Evolutionary conservation across 192 early-diverging fungal species (phyloP), one percentile per base, ranked within the genome.

Genomic region (Radiomyces spectabilis): DNA sequence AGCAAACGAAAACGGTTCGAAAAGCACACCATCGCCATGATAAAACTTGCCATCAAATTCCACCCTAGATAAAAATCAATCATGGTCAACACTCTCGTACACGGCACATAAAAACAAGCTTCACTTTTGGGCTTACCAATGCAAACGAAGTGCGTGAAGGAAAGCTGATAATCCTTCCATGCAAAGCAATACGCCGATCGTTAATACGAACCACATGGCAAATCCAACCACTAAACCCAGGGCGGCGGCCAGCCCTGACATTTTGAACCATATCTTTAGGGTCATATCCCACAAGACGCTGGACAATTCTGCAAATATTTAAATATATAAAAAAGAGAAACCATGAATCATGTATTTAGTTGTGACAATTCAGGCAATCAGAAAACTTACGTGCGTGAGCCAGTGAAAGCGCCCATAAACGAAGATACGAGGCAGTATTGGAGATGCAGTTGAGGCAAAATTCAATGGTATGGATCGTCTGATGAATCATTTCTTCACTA

Each of bases 41-140:
- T 99, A 99, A 61, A 97, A 97, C 76, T 99, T 99, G 77, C 83
- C 86, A 68, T 97, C 86, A 59, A 99, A 99, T 78, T 99, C 96
- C 37, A 99, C 94, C n/a, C n/a, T n/a, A n/a, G 81, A 72, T 74
- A 26, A 15, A 52, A 48, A 52, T n/a, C 8, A 26, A 1, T n/a
- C n/a, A n/a, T n/a, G n/a, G n/a, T n/a, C n/a, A n/a, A n/a, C n/a
- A n/a, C n/a, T n/a, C n/a, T n/a, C n/a, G n/a, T n/a, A n/a, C n/a
- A n/a, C n/a, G n/a, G n/a, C n/a, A n/a, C n/a, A n/a, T n/a, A n/a
- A n/a, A n/a, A n/a, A n/a, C n/a, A n/a, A n/a, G n/a, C n/a, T n/a
- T n/a, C n/a, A n/a, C n/a, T n/a, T n/a, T n/a, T n/a, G n/a, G n/a
- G n/a, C n/a, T n/a, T n/a, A n/a, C 84, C 91, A 94, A 75, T 93